These are phyloP conservation scores for cucumber (Cucumis sativus) DNA, from an alignment of 306 rosid species.

Conservation along the genomic window DNA sequence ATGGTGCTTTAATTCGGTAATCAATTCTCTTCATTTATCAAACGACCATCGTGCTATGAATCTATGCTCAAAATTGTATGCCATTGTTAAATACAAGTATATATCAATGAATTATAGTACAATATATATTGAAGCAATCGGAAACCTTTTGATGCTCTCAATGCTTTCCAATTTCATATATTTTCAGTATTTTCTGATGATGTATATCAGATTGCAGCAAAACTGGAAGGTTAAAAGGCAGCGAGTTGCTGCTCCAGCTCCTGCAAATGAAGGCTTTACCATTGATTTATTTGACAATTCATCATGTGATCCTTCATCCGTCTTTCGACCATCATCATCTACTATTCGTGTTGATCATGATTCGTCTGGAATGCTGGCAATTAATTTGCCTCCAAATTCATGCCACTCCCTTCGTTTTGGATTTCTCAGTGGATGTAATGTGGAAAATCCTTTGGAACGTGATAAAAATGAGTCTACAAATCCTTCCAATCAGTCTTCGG, in stretches of 20 bases:
- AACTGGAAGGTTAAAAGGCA: slow-evolving; percentile 96
- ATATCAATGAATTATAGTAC: background rate
- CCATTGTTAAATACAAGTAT: background rate
- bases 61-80: background rate
- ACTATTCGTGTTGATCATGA: slow-evolving; percentile 70
- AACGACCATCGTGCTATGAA: background rate
- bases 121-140: background rate
- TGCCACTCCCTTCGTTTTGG: slow-evolving; percentile 66
- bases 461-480: slow-evolving; percentile 19
- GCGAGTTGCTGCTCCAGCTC: slow-evolving; percentile 58
- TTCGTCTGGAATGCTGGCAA: slow-evolving; percentile 79
- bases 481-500: slow-evolving; percentile 23
- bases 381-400: slow-evolving; percentile 54
- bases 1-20: slow-evolving; percentile 87
- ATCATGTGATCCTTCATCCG: slow-evolving; percentile 46
- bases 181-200: slow-evolving; percentile 18
- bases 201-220: slow-evolving; percentile 76
- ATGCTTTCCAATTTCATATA: background rate
- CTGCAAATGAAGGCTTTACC: slow-evolving; percentile 91
- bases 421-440: slow-evolving; percentile 33
- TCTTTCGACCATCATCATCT: slow-evolving; percentile 47
- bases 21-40: slow-evolving; percentile 6
- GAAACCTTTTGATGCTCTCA: background rate
- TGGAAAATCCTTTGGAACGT: slow-evolving; percentile 23
- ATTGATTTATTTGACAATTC: slow-evolving; percentile 83